These are phyloP conservation scores for Lolium perenne DNA, from an alignment of 176 grass and related monocot species.

Conservation along the genomic window DNA sequence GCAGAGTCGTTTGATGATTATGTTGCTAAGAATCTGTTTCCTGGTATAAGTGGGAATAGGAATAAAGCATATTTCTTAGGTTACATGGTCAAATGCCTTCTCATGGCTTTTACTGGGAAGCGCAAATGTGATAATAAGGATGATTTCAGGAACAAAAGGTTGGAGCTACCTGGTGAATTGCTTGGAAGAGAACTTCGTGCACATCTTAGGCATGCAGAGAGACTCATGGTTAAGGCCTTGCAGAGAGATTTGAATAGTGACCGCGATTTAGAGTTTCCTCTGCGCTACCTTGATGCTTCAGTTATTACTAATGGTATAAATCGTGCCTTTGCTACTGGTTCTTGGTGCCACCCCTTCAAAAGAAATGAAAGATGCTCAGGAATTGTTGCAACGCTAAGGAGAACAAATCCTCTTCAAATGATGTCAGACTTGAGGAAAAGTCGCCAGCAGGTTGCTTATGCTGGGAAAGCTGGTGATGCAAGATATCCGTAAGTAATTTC, in stretches of 20 bases:
- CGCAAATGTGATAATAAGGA: slow-evolving; percentile 96
- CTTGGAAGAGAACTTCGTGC: slow-evolving; percentile 85
- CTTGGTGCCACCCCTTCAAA: slow-evolving; percentile 93
- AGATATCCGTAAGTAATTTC: slow-evolving; percentile 91
- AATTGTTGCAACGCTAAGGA: slow-evolving; percentile 86
- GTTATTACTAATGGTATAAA: slow-evolving; percentile 92
- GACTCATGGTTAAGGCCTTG: slow-evolving; percentile 82
- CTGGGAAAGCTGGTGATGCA: slow-evolving; percentile 93
- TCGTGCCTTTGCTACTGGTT: slow-evolving; percentile 86
- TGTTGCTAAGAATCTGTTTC: slow-evolving; percentile 75
- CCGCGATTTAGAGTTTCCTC: slow-evolving; percentile 62
- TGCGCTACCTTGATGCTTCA: slow-evolving; percentile 72
- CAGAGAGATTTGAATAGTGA: slow-evolving; percentile 95
- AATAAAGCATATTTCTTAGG: slow-evolving; percentile 83
- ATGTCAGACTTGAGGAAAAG: slow-evolving; percentile 94
- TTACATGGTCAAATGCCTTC: slow-evolving; percentile 96
- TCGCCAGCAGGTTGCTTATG: slow-evolving; percentile 88
- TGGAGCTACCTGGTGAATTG: slow-evolving; percentile 82
- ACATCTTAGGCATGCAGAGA: slow-evolving; percentile 85
- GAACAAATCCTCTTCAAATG: slow-evolving; percentile 96
- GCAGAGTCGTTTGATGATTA: slow-evolving; percentile 83
- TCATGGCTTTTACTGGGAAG: slow-evolving; percentile 76
- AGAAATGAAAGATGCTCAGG: slow-evolving; percentile 73
- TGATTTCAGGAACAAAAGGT: slow-evolving; percentile 94
- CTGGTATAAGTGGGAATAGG: slow-evolving; percentile 67